Evolutionary conservation across 345 rosid genomes (phyloP), one percentile per base, ranked within the genome.

Genomic region (Heritiera fomes): DNA sequence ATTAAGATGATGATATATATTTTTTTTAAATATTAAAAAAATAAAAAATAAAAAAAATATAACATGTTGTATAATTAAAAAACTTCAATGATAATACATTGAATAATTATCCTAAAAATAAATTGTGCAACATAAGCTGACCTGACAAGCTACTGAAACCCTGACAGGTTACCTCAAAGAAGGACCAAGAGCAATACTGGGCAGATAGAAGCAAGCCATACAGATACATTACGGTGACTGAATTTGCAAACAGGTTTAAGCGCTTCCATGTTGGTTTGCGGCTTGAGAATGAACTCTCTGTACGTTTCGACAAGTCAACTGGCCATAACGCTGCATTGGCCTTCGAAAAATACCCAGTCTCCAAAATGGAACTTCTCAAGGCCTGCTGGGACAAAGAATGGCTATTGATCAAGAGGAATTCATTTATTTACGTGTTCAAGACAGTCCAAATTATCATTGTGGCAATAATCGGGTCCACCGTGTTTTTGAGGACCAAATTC

Each of bases 171-270:
- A 89, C 95, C 2, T 96, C 97, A 68, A 92, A 76, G 80, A 96
- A 94, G 84, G 98, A 96, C 84, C 98, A 94, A 81, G 93, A 90
- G 73, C 99, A 94, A 72, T 96, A 94, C 63, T 93, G 97, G 98
- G 86, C 82, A 32, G 90, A 92, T 71, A 85, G 77, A 66, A 85
- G 34, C 60, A 87, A 74, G 66, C 95, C 94, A 6, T 94, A 94
- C 86, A 83, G 85, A 75, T 96, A 84, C 84, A 77, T 90, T 34
- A 23, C 94, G 59, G 97, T 93, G 3, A 30, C 87, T 1, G 92
- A 89, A 49, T 91, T 96, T 77, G 87, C 88, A 8, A 65, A 83
- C 56, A 85, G 77, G 32, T 92, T 90, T 90, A 90, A 83, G 90
- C 77, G 60, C 49, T 96, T 89, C 84, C 94, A 92, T 68, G 91